Evolutionary conservation across 305 asterid species (phyloP).

Genomic region (Fraxinus baroniana): DNA sequence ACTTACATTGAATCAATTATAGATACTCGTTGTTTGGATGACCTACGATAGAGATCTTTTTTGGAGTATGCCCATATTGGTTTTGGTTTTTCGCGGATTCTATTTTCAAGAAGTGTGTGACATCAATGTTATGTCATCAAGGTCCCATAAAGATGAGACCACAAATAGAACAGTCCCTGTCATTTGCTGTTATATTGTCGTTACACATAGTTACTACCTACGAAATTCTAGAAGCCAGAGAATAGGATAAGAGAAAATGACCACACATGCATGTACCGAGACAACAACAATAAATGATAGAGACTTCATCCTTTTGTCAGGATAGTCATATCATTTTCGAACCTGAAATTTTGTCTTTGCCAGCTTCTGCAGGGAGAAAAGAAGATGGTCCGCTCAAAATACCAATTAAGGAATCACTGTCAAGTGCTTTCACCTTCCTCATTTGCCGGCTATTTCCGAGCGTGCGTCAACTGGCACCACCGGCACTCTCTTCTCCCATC

Average conservation of each 20-base stretch:
- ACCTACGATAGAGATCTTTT: neutral
- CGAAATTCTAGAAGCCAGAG: neutral
- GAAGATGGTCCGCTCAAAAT: neutral
- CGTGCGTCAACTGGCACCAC: neutral
- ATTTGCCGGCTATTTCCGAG: neutral
- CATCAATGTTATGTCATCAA: neutral
- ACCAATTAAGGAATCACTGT: neutral
- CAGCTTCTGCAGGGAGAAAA: constrained; percentile 18
- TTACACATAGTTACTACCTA: constrained; percentile 2
- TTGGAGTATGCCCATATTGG: neutral
- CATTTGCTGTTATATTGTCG: constrained; percentile 22
- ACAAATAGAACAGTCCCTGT: constrained; percentile 20
- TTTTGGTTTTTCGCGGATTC: too few relatives aligned
- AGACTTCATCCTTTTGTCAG: constrained; percentile 3
- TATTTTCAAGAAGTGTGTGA: neutral
- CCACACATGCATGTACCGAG: neutral
- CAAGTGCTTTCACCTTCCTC: neutral
- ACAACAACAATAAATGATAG: constrained; percentile 4
- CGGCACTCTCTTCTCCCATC: constrained; percentile 20
- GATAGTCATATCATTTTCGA: constrained; percentile 25
- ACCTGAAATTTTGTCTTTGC: constrained; percentile 23
- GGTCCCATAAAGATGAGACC: neutral
- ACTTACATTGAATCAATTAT: too few relatives aligned
- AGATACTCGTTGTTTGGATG: too few relatives aligned
- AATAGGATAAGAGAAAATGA: constrained; percentile 8